phyloP scores from a whole-genome alignment of 1,139 yeast genomes.

The Kodamaea suecica region DNA sequence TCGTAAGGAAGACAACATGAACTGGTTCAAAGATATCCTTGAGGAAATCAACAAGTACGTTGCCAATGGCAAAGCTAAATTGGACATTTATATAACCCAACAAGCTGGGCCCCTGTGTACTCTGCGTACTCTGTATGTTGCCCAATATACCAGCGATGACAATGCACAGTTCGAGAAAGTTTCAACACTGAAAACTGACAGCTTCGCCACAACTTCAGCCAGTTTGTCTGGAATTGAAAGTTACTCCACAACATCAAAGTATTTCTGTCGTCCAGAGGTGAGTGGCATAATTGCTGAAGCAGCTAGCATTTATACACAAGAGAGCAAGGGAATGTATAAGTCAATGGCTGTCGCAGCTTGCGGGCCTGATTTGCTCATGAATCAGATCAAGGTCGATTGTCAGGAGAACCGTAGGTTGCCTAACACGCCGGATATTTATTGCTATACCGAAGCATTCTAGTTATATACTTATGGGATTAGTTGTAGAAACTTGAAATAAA shows the following conservation, averaged over 20 bases:
- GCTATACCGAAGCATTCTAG: conserved; percentile 33
- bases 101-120: conserved; percentile 7
- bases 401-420: conserved; percentile 26
- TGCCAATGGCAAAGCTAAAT: conserved; percentile 21
- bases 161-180: background rate
- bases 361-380: conserved; percentile 34
- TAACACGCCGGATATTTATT: conserved; percentile 33
- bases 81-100: conserved; percentile 26
- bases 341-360: conserved; percentile 36
- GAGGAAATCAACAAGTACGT: conserved; percentile 26
- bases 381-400: conserved; percentile 25
- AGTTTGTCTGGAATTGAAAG: background rate
- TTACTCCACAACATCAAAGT: background rate
- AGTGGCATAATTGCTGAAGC: background rate
- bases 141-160: background rate
- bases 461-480: too few species aligned
- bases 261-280: conserved; percentile 6
- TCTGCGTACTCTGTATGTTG: background rate
- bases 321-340: conserved; percentile 8
- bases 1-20: conserved; percentile 21
- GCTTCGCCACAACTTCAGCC: background rate
- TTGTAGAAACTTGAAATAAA: too few species aligned
- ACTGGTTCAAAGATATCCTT: conserved; percentile 39
- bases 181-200: background rate
- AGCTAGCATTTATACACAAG: background rate